phyloP scores from a whole-genome alignment of 225 moss, liverwort and hornwort genomes.

The Thuidium tamariscinum region DNA sequence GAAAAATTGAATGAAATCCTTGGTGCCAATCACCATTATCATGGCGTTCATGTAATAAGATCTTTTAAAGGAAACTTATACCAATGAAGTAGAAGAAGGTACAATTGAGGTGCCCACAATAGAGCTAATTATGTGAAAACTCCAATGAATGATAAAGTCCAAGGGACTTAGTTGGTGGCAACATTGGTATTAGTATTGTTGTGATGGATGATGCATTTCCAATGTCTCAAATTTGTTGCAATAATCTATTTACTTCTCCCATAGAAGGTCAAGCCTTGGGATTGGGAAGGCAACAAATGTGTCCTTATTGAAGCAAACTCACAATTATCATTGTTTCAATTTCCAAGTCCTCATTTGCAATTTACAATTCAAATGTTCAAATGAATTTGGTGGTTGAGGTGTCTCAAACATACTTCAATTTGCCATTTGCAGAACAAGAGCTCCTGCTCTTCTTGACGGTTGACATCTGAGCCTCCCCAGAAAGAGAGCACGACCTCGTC shows the following conservation, averaged over 20 bases:
- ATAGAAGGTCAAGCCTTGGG: neutral
- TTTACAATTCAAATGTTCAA: too few relatives aligned
- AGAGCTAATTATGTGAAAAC: neutral
- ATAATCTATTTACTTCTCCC: neutral
- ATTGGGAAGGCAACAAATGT: too few relatives aligned
- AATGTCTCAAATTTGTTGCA: neutral
- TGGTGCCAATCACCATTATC: neutral
- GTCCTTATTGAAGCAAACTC: too few relatives aligned
- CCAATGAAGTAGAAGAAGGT: neutral
- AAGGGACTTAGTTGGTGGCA: neutral
- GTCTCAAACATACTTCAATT: too few relatives aligned
- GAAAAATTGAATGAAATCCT: neutral
- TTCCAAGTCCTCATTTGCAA: too few relatives aligned
- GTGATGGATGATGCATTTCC: neutral
- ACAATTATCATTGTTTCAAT: too few relatives aligned
- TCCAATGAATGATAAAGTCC: neutral
- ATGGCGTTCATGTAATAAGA: neutral
- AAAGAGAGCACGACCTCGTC: too few relatives aligned
- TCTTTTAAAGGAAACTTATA: neutral
- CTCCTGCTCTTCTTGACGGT: too few relatives aligned
- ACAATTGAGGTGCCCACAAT: fast-evolving
- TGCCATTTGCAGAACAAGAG: too few relatives aligned
- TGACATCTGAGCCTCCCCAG: too few relatives aligned
- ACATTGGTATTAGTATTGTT: fast-evolving
- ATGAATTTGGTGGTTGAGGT: too few relatives aligned